Percentiles rank a stretch among this genome's conserved stretches.
These are phyloP conservation scores for Thecaphora thlaspeos DNA, from an alignment of 1,284 basidiomycete genomes.

Conservation along the genomic window DNA sequence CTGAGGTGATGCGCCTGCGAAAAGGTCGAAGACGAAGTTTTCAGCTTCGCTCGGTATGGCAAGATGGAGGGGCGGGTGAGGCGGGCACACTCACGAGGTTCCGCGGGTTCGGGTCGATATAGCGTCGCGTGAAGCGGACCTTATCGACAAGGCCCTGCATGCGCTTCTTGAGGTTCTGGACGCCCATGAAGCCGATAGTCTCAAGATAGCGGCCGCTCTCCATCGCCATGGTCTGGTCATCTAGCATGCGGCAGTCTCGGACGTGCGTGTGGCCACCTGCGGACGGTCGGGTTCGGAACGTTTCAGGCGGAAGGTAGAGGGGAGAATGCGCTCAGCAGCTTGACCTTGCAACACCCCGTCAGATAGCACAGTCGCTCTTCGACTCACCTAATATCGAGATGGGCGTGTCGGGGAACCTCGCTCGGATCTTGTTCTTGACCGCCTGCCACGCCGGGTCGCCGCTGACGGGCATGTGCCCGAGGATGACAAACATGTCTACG, in stretches of 20 bases:
- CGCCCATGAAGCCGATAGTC: conserved; percentile 37
- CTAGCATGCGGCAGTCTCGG: conserved; percentile 50
- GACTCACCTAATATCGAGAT: conserved; percentile 35
- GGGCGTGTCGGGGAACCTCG: conserved; percentile 46
- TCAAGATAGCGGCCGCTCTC: conserved; percentile 53
- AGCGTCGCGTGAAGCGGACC: conserved; percentile 59
- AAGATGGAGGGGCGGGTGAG: no score
- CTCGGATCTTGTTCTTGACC: conserved; percentile 43
- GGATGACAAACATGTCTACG: conserved; percentile 51
- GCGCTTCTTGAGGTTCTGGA: conserved; percentile 29
- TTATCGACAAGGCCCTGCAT: conserved; percentile 30
- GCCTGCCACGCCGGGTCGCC: conserved; percentile 48
- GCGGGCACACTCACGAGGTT: conserved; percentile 47
- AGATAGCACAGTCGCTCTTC: no score
- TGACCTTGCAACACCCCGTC: no score
- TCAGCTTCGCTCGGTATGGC: no score
- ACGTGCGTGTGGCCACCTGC: conserved; percentile 53
- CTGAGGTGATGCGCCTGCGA: conserved; percentile 25
- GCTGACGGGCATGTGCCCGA: conserved; percentile 54
- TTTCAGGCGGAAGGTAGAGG: no score
- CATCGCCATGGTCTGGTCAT: conserved; percentile 45
- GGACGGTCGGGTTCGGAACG: no score
- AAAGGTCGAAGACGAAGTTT: no score
- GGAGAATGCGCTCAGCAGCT: no score
- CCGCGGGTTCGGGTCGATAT: conserved; percentile 61